Evolutionary conservation across 1,284 basidiomycete genomes (phyloP).

Genomic region (Thecaphora frezii): DNA sequence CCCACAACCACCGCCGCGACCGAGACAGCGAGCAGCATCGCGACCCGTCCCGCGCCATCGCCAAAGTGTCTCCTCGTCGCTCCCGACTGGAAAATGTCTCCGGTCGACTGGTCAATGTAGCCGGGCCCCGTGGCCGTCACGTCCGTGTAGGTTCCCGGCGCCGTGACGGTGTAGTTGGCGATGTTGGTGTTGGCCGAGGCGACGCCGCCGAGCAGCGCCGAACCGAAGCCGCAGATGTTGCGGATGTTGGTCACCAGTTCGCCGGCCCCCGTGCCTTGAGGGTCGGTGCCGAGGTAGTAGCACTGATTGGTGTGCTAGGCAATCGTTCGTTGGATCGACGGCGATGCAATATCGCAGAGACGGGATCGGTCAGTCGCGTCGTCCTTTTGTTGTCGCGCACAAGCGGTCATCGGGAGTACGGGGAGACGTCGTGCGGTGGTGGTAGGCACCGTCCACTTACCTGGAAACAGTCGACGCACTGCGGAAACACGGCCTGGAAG

Average conservation of each 20-base stretch:
- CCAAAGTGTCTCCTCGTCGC: neutral
- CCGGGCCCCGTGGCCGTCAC: conserved; percentile 27
- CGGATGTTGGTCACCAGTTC: conserved; percentile 36
- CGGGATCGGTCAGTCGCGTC: too few species aligned
- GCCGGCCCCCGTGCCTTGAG: conserved; percentile 42
- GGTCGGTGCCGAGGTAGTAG: conserved; percentile 45
- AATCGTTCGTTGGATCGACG: too few species aligned
- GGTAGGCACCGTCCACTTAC: neutral
- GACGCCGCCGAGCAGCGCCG: conserved; percentile 38
- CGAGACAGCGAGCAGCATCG: neutral
- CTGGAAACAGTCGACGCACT: conserved; percentile 68
- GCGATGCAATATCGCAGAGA: too few species aligned
- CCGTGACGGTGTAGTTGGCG: conserved; percentile 9
- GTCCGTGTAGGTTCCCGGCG: conserved; percentile 28
- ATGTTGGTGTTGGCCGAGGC: conserved; percentile 27
- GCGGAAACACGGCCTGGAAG: conserved; percentile 69
- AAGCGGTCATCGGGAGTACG: too few species aligned
- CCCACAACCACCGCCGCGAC: conserved; percentile 9
- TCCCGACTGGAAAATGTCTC: conserved; percentile 25
- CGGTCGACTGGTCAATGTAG: conserved; percentile 33
- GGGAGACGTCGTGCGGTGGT: too few species aligned
- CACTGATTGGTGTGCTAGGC: conserved; percentile 37
- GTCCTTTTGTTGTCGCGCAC: too few species aligned
- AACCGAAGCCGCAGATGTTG: conserved; percentile 40
- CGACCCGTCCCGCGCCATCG: neutral